phyloP scores from a whole-genome alignment of 257 asterid species.

The Rhazya stricta region DNA sequence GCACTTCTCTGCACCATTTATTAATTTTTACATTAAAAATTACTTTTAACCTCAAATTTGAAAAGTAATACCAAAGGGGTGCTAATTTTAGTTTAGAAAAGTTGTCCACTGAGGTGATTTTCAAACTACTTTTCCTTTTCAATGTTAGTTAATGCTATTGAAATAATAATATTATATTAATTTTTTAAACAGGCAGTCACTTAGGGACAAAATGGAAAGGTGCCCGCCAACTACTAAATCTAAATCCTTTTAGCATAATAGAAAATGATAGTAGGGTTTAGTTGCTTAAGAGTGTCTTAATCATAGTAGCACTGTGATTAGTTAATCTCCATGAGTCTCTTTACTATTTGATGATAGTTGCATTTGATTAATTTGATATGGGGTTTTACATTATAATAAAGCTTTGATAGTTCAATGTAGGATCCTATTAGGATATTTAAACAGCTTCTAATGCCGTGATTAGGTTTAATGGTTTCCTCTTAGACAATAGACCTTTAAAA shows the following conservation, averaged over 20 bases:
- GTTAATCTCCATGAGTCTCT: slow-evolving; percentile 5
- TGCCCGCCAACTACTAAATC: slow-evolving; percentile 5
- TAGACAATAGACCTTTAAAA: neutral
- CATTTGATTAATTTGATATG: neutral
- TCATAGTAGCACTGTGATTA: slow-evolving; percentile 9
- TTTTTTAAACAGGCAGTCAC: no score
- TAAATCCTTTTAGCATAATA: neutral
- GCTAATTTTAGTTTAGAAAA: no score
- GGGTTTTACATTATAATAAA: neutral
- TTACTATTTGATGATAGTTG: slow-evolving; percentile 18
- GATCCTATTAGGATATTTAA: neutral
- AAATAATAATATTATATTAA: no score
- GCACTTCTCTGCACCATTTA: no score
- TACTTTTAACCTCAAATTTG: no score
- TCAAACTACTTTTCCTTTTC: no score
- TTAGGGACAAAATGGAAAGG: neutral
- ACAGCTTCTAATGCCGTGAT: slow-evolving; percentile 2
- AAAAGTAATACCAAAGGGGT: no score
- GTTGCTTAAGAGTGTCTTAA: slow-evolving; percentile 10
- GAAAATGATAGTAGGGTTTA: neutral
- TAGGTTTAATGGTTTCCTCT: slow-evolving; percentile 10
- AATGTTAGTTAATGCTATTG: no score
- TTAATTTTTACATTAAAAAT: no score
- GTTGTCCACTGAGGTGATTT: no score
- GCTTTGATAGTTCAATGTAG: neutral